phyloP scores from a whole-genome alignment of 2,329 filamentous ascomycete species.

The Hortaea werneckii region DNA sequence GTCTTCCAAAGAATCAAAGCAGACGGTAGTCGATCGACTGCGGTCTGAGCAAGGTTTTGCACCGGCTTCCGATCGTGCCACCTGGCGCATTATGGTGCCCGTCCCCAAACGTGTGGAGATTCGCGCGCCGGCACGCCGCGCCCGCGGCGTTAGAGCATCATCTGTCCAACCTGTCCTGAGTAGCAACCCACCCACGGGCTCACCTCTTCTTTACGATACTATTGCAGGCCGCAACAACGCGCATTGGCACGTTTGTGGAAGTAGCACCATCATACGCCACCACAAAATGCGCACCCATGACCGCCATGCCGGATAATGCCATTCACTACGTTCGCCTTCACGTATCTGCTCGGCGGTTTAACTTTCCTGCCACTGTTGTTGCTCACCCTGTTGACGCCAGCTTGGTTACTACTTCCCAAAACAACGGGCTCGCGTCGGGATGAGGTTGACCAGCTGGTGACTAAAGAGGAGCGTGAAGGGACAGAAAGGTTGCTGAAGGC shows the following conservation, averaged over 20 bases:
- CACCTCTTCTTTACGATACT: too few species aligned
- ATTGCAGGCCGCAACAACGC: too few species aligned
- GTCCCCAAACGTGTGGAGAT: not conserved
- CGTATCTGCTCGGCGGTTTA: constrained; percentile 77
- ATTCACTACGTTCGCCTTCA: constrained; percentile 51
- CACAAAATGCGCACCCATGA: not conserved
- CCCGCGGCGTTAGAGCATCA: too few species aligned
- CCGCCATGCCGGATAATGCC: constrained; percentile 15
- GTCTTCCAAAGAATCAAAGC: too few species aligned
- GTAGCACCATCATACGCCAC: too few species aligned
- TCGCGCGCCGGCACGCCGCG: too few species aligned
- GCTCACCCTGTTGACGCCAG: constrained; percentile 50
- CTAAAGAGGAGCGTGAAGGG: not conserved
- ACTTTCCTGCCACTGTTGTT: constrained; percentile 74
- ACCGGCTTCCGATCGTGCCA: not conserved
- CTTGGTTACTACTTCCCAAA: constrained; percentile 51
- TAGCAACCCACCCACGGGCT: too few species aligned
- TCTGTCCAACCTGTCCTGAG: too few species aligned
- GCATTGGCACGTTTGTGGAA: too few species aligned
- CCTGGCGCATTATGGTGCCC: not conserved
- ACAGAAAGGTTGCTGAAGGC: constrained; percentile 1
- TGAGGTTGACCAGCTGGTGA: not conserved
- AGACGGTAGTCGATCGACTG: not conserved
- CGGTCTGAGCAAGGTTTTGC: not conserved
- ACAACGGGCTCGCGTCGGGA: not conserved